Evolutionary conservation across 495 filamentous ascomycete genomes (phyloP).

Genomic region (Penicillium steckii): DNA sequence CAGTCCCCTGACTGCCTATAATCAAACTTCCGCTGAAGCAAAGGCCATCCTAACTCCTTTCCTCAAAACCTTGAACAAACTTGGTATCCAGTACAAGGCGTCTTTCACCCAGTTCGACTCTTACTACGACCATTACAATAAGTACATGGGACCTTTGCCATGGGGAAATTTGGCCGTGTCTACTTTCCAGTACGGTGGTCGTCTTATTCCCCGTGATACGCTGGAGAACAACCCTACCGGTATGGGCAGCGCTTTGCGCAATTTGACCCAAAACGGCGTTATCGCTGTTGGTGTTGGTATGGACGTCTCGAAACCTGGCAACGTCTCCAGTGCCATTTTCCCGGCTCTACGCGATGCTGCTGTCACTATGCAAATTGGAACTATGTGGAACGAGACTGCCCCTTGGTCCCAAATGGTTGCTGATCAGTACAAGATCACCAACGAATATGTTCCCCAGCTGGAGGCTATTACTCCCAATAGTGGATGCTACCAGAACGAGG

Average conservation of each 20-base stretch:
- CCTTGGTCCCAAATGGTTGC: constrained; percentile 40
- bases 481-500: constrained; percentile 43
- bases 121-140: constrained; percentile 51
- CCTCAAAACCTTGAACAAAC: constrained; percentile 21
- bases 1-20: constrained; percentile 38
- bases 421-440: constrained; percentile 39
- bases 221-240: constrained; percentile 45
- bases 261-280: constrained; percentile 39
- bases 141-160: constrained; percentile 36
- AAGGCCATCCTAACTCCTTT: constrained; percentile 33
- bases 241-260: constrained; percentile 35
- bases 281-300: constrained; percentile 46
- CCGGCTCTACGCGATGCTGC: constrained; percentile 56
- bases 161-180: constrained; percentile 43
- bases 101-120: constrained; percentile 31
- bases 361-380: constrained; percentile 43
- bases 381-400: constrained; percentile 44
- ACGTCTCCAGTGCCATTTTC: constrained; percentile 51
- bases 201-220: constrained; percentile 53
- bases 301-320: constrained; percentile 39
- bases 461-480: constrained; percentile 39
- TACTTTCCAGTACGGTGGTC: constrained; percentile 54
- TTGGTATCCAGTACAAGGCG: constrained; percentile 27
- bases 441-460: constrained; percentile 42
- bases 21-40: constrained; percentile 28